Conservation (phyloP, 2,329 filamentous ascomycete genomes). For the Phyllosticta citrichinensis region DNA sequence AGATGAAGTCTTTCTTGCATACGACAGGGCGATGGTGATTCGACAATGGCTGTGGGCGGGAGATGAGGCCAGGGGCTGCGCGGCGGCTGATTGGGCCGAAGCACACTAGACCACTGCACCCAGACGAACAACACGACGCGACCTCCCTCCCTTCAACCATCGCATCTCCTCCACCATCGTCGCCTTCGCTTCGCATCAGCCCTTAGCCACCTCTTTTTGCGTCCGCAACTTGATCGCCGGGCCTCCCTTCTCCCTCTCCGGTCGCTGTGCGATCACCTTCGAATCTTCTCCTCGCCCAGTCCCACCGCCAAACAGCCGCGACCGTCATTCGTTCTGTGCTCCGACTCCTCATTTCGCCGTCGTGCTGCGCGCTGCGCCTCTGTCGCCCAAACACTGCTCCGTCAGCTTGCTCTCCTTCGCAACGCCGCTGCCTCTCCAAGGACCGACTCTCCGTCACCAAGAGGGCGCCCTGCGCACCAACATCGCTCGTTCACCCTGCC, state of each 20-base stretch:
- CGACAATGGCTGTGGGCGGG: neutral
- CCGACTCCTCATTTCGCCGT: constrained; percentile 9
- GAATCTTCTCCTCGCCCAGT: constrained; percentile 2
- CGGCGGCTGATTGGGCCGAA: neutral
- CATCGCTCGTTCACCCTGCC: neutral
- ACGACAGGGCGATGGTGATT: neutral
- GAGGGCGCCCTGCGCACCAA: neutral
- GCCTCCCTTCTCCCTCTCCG: neutral
- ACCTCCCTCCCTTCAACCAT: neutral
- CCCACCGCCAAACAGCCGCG: constrained; percentile 6
- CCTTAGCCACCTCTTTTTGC: neutral
- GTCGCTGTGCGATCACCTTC: neutral
- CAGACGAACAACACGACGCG: neutral
- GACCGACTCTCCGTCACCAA: neutral
- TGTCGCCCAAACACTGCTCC: neutral
- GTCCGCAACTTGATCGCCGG: neutral
- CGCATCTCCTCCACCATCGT: neutral
- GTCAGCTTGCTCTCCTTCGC: neutral
- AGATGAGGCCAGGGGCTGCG: neutral
- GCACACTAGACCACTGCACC: neutral
- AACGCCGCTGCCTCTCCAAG: neutral
- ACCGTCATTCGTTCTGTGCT: constrained; percentile 11
- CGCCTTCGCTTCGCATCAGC: neutral
- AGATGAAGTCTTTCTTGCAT: neutral
- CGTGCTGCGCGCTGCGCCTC: neutral